Conservation (phyloP, 306 rosid species). For the Vigna radiata region DNA sequence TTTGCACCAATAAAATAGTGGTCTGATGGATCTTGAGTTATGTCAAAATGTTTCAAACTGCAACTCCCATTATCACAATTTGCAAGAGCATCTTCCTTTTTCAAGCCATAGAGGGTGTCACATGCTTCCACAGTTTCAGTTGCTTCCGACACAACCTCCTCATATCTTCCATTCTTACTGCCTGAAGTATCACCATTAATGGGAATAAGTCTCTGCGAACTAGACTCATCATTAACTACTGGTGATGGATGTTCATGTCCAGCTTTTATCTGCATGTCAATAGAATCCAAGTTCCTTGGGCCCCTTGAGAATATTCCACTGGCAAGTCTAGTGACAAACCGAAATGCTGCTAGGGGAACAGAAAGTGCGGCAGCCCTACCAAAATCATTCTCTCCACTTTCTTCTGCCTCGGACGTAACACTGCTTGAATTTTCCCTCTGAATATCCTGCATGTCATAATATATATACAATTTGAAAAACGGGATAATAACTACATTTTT, state of each 20-base stretch:
- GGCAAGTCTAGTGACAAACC: slow-evolving; percentile 86
- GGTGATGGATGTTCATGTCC: slow-evolving; percentile 57
- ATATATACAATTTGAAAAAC: slow-evolving; percentile 31
- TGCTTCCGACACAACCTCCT: slow-evolving; percentile 53
- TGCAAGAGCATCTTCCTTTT: slow-evolving; percentile 58
- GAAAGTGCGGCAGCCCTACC: slow-evolving; percentile 78
- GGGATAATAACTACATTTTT: slow-evolving; percentile 33
- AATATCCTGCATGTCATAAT: slow-evolving; percentile 62
- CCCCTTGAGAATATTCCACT: slow-evolving; percentile 90
- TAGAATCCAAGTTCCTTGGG: slow-evolving; percentile 63
- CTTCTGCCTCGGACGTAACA: slow-evolving; percentile 68
- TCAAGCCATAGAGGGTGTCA: slow-evolving; percentile 52
- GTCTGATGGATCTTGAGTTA: slow-evolving; percentile 80
- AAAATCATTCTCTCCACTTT: slow-evolving; percentile 61
- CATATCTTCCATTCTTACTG: slow-evolving; percentile 49
- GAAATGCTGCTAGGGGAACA: slow-evolving; percentile 89
- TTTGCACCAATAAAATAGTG: slow-evolving; percentile 83
- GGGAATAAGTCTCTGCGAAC: slow-evolving; percentile 55
- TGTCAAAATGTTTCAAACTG: slow-evolving; percentile 88
- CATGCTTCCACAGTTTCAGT: slow-evolving; percentile 57
- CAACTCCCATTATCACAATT: slow-evolving; percentile 54
- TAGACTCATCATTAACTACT: slow-evolving; percentile 56
- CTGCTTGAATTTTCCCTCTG: slow-evolving; percentile 61
- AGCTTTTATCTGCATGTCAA: slow-evolving; percentile 51
- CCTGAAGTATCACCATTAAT: slow-evolving; percentile 48